Base-by-base conservation (phyloP, 2,329 filamentous ascomycete genomes). In the Neopestalotiopsis sp. region DNA sequence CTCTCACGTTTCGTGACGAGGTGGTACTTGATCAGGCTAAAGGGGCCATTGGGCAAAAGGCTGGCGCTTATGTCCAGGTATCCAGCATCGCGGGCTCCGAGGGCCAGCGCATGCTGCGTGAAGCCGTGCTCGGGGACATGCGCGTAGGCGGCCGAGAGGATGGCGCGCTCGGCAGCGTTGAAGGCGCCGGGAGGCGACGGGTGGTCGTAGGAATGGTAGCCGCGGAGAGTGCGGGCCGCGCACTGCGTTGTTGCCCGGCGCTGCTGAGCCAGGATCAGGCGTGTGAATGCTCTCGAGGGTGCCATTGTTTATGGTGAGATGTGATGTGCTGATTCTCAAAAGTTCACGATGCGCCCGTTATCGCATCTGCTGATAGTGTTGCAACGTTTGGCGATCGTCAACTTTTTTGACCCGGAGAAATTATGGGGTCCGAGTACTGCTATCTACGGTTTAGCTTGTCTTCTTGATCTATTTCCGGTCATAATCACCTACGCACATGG, bases 21-120 rank as follows among this genome's bases (percentile, higher is more conserved):
- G 78, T 97, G 91, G 78, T 91, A 97, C 49, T 88, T 87, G 73
- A 98, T 90, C 34, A 99, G 86, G 74, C 93, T 91, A 81, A 97
- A 97, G 28, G 91, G 88, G 7, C 93, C 94, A 57, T 91, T 87
- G 1, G 94, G 90, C 68, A 99, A 90, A 24, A 98, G 84, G 76
- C 94, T 95, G 10, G 93, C 90, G 69, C 93, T 95, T 69, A 95
- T 94, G 77, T 96, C 93, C 66, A 94, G 90, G 79, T 95, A 97
- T 59, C 95, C 94, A 20, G 91, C 90, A 76, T 97, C 94, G 75
- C 90, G 90, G 70, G 94, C 94, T 70, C 95, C 96, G 28, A 92
- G 87, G 58, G 89, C 88, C 10, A 99, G 86, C 0, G 95, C 85
- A 24, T 88, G 85, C 63, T 86, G 83, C 0, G 94, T 93, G 85